Conservation (phyloP, 495 filamentous ascomycete genomes). For the Lasiosphaeria ovina region DNA sequence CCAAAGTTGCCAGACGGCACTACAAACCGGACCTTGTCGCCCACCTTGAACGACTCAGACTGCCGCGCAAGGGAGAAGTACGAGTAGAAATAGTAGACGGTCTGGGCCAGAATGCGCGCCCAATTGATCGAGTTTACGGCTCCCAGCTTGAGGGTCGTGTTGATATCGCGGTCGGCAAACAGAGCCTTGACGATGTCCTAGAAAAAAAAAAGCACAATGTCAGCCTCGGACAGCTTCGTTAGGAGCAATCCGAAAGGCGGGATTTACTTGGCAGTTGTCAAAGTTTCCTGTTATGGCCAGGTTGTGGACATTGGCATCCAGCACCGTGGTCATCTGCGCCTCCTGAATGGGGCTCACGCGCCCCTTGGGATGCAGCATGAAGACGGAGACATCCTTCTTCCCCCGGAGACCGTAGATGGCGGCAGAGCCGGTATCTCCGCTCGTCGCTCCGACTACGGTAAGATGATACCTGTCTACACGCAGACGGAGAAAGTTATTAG, state of each 20-base stretch:
- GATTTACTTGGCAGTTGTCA: conserved; percentile 81
- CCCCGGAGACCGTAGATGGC: conserved; percentile 96
- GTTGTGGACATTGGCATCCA: conserved; percentile 87
- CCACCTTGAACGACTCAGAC: conserved; percentile 47
- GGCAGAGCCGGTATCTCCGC: conserved; percentile 90
- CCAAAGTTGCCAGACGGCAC: conserved; percentile 95
- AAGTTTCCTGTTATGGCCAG: conserved; percentile 83
- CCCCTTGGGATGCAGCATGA: conserved; percentile 85
- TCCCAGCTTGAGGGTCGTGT: conserved; percentile 69
- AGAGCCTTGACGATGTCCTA: conserved; percentile 90
- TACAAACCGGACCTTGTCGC: conserved; percentile 70
- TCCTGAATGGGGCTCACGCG: conserved; percentile 84
- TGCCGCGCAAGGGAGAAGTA: conserved; percentile 74
- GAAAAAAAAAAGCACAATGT: not conserved
- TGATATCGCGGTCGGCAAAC: conserved; percentile 76
- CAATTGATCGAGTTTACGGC: conserved; percentile 92
- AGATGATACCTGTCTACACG: conserved; percentile 70
- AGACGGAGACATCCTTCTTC: conserved; percentile 92
- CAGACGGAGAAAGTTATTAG: not conserved
- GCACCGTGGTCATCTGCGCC: conserved; percentile 89
- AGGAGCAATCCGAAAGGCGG: not conserved
- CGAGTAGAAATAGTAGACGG: conserved; percentile 85
- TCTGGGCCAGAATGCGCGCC: conserved; percentile 89
- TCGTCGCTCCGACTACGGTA: conserved; percentile 88
- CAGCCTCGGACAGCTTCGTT: not conserved